Percentiles rank a stretch among this genome's conserved stretches.
phyloP scores from a whole-genome alignment of 148 eudicot species.

The Chenopodium formosanum region DNA sequence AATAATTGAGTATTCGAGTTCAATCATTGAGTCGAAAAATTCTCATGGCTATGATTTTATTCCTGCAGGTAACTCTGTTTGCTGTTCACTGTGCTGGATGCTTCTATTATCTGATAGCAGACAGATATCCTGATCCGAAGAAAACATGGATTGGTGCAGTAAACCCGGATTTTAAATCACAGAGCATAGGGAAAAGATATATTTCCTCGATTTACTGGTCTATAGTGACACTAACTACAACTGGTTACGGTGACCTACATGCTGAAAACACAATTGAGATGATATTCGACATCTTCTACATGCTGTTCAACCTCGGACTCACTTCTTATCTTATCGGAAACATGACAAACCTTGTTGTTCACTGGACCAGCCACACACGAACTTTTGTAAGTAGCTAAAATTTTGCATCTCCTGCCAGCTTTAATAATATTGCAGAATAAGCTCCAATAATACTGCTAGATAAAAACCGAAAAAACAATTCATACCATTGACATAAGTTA shows the following conservation, averaged over 20 bases:
- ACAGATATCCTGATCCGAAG: conserved; percentile 55
- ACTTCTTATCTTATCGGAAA: conserved; percentile 94
- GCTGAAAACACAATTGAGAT: conserved; percentile 79
- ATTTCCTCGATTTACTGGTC: conserved; percentile 79
- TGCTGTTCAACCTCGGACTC: conserved; percentile 87
- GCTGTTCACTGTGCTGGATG: conserved; percentile 95
- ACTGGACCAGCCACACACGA: conserved; percentile 87
- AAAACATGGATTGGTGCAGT: conserved; percentile 87
- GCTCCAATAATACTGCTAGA: no score
- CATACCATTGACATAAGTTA: neutral
- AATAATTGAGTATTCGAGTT: neutral
- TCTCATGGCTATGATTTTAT: neutral
- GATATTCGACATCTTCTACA: conserved; percentile 67
- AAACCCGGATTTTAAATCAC: conserved; percentile 55
- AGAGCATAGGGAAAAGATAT: conserved; percentile 69
- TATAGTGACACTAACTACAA: conserved; percentile 76
- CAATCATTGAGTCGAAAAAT: neutral
- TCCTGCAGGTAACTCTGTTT: conserved; percentile 73
- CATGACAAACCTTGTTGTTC: conserved; percentile 94
- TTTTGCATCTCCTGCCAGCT: neutral
- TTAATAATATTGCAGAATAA: neutral
- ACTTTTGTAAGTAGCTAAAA: conserved; percentile 35
- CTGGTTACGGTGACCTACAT: conserved; percentile 95
- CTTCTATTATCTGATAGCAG: conserved; percentile 80
- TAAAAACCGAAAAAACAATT: neutral